These are phyloP conservation scores for Pseudozyma thailandica DNA, from an alignment of 1,284 basidiomycete genomes.

Conservation along the genomic window DNA sequence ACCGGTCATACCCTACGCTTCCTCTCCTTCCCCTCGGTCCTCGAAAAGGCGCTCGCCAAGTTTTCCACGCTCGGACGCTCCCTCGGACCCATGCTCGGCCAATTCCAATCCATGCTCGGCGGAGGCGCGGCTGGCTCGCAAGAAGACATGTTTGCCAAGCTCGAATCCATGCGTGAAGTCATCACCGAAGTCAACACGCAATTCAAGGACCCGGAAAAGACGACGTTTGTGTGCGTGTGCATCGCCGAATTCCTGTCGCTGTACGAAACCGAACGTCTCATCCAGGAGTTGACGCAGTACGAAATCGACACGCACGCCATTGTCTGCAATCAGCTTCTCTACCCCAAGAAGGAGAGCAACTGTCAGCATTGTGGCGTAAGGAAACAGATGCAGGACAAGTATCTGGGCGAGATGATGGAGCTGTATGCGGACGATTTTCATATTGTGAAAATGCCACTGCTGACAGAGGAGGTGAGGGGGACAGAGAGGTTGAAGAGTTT, in stretches of 20 bases:
- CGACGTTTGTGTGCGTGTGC: conserved; percentile 92
- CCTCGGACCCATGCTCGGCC: conserved; percentile 85
- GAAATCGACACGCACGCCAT: conserved; percentile 99
- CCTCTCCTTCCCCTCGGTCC: conserved; percentile 94
- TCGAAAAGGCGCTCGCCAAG: conserved; percentile 97
- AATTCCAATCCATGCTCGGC: conserved; percentile 95
- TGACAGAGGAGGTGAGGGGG: conserved; percentile 96
- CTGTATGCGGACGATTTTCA: conserved; percentile 67
- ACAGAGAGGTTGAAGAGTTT: conserved; percentile 85
- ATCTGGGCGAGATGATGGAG: conserved; percentile 65
- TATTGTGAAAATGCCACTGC: conserved; percentile 79
- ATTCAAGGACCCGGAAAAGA: conserved; percentile 99
- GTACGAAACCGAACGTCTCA: conserved; percentile 96
- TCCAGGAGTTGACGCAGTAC: conserved; percentile 94
- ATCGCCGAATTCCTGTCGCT: conserved; percentile 98
- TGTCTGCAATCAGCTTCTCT: conserved; percentile 95
- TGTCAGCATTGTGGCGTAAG: conserved; percentile 95
- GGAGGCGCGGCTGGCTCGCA: conserved; percentile 71
- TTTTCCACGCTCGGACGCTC: conserved; percentile 88
- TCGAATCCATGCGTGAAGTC: conserved; percentile 94
- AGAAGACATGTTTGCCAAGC: conserved; percentile 93
- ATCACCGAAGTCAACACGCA: conserved; percentile 99
- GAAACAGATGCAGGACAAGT: conserved; percentile 90
- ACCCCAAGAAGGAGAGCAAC: conserved; percentile 88
- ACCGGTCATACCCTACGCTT: conserved; percentile 98